Evolutionary conservation across 1,139 yeast genomes (phyloP).

Genomic region (Suhomyces anneliseae): DNA sequence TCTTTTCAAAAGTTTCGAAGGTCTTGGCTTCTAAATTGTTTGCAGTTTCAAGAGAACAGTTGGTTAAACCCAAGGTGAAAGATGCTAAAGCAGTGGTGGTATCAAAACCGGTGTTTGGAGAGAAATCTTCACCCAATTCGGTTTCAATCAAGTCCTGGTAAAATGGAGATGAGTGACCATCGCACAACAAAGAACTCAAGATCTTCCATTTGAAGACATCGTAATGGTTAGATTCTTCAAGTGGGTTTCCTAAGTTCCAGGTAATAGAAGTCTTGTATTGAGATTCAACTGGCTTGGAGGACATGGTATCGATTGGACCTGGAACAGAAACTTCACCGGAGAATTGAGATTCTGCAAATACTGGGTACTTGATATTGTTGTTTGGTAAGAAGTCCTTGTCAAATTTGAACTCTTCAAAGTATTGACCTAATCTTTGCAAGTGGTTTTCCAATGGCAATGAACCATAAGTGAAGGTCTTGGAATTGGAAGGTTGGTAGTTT

Average conservation of each 20-base stretch:
- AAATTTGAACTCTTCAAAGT: conserved; percentile 55
- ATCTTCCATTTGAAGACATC: conserved; percentile 74
- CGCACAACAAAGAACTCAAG: conserved; percentile 70
- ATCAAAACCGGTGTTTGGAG: conserved; percentile 88
- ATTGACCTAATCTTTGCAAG: conserved; percentile 54
- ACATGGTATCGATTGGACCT: conserved; percentile 86
- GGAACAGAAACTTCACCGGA: conserved; percentile 23
- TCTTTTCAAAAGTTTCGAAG: conserved; percentile 34
- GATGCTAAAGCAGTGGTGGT: conserved; percentile 75
- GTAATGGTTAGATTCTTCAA: conserved; percentile 51
- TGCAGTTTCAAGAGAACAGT: conserved; percentile 55
- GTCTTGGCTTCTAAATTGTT: conserved; percentile 48
- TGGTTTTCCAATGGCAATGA: conserved; percentile 65
- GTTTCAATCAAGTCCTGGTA: conserved; percentile 82
- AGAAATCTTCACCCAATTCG: conserved; percentile 81
- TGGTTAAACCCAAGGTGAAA: conserved; percentile 85
- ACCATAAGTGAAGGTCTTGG: conserved; percentile 87
- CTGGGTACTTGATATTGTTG: conserved; percentile 27
- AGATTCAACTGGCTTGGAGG: conserved; percentile 55
- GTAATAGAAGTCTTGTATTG: conserved; percentile 83
- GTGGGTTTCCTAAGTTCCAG: conserved; percentile 81
- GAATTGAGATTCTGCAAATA: conserved; percentile 17
- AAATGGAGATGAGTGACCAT: conserved; percentile 90
- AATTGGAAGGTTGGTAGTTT: conserved; percentile 88
- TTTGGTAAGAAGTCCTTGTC: conserved; percentile 10